These are phyloP conservation scores for Naganishia antarctica DNA, from an alignment of 768 basidiomycete species.

Conservation along the genomic window DNA sequence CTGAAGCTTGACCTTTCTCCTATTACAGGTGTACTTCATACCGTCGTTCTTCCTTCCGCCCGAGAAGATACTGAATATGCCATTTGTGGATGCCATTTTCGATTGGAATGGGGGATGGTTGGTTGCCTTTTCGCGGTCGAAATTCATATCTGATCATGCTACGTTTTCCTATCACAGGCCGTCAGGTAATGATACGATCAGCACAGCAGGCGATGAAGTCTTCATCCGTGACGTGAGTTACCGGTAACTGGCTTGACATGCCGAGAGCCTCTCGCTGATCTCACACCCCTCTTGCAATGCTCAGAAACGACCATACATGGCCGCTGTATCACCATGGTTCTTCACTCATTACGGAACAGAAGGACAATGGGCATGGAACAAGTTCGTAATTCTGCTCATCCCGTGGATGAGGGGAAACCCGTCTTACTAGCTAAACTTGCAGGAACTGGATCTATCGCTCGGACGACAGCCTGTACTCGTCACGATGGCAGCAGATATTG, in stretches of 20 bases:
- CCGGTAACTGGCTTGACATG: no score
- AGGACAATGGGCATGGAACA: slow-evolving; percentile 47
- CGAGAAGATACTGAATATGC: slow-evolving; percentile 34
- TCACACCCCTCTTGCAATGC: neutral
- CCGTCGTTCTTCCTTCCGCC: slow-evolving; percentile 49
- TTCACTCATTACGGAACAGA: slow-evolving; percentile 48
- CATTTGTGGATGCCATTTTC: slow-evolving; percentile 43
- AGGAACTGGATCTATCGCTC: slow-evolving; percentile 50
- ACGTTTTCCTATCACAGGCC: slow-evolving; percentile 29
- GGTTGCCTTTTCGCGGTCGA: slow-evolving; percentile 1
- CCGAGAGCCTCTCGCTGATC: no score
- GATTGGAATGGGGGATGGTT: slow-evolving; percentile 49
- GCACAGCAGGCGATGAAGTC: slow-evolving; percentile 35
- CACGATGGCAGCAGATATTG: slow-evolving; percentile 41
- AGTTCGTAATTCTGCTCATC: slow-evolving; percentile 31
- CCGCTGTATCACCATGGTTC: slow-evolving; percentile 47
- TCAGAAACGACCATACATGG: slow-evolving; percentile 47
- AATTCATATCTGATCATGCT: neutral
- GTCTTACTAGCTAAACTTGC: no score
- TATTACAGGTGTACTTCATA: slow-evolving; percentile 43
- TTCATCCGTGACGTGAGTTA: slow-evolving; percentile 40
- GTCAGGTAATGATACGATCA: slow-evolving; percentile 31
- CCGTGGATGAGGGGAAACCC: no score
- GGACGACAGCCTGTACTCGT: slow-evolving; percentile 45
- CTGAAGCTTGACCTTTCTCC: no score